These are phyloP conservation scores for Malbranchea cinnamomea DNA, from an alignment of 2,329 filamentous ascomycete genomes.

Conservation along the genomic window DNA sequence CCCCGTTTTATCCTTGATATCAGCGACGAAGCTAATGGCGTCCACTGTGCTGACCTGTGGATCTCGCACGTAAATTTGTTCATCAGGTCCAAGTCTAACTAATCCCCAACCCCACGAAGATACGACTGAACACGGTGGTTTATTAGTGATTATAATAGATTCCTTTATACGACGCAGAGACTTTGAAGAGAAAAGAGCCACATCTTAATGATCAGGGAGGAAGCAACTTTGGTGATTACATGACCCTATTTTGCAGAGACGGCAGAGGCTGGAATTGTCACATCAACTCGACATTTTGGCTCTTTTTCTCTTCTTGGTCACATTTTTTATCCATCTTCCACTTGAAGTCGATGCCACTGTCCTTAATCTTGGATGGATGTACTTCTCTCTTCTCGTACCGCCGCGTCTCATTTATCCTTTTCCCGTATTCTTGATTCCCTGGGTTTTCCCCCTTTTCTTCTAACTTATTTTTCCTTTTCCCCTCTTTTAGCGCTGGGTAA, in stretches of 20 bases:
- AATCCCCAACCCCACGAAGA: too few species aligned
- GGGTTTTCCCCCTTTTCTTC: conserved; percentile 17
- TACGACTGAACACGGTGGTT: too few species aligned
- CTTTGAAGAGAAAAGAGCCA: not conserved
- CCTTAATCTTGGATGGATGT: conserved; percentile 7
- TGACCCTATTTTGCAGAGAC: not conserved
- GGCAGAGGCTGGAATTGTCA: too few species aligned
- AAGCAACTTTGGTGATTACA: not conserved
- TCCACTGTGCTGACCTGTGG: not conserved
- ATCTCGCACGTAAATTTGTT: not conserved
- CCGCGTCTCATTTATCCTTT: conserved; percentile 4
- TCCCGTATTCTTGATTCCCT: not conserved
- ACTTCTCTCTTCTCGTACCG: conserved; percentile 10
- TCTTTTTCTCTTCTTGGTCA: conserved; percentile 3
- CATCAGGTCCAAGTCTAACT: not conserved
- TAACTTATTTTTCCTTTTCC: conserved; percentile 20
- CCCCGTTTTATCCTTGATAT: not conserved
- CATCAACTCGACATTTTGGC: conserved; percentile 1
- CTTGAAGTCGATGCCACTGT: conserved; percentile 2
- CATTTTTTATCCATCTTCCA: conserved; percentile 15
- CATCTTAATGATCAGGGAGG: not conserved
- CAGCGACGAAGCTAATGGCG: not conserved
- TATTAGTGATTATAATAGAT: too few species aligned
- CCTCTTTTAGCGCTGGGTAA: conserved; percentile 15
- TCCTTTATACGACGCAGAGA: conserved; percentile 1